Evolutionary conservation across 2,329 filamentous ascomycete species (phyloP), one percentile per base, ranked within the genome.

Genomic region (Dactylella cylindrospora): DNA sequence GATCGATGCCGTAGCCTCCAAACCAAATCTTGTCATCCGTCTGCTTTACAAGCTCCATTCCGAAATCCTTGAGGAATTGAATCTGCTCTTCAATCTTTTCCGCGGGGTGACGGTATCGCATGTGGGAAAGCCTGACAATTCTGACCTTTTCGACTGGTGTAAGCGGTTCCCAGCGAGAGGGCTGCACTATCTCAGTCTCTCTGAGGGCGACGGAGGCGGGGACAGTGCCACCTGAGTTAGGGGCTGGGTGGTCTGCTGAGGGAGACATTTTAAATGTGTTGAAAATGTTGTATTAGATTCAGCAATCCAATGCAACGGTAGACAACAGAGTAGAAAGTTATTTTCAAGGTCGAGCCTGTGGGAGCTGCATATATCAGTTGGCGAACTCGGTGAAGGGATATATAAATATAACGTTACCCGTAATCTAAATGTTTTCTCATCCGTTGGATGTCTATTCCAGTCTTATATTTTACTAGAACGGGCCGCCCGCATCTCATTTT

Each of bases 101-200:
- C 55, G 69, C 44, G 74, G 77, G 75, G 64, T 80, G 78, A 57
- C 79, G 77, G 66, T 80, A 80, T 1, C 77, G 73, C 77, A 80
- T 79, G 59, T 80, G 78, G 1, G 73, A 73, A 3, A 79, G 61
- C 53, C 76, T 76, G 5, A 72, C 74, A 15, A 80, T 68, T 53
- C 74, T 73, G 65, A 80, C 73, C 60, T 79, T 77, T 23, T 73
- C 70, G 39, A 31, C 7, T 12, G 15, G 10, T 10, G 32, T 8
- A 3, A 10, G 20, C 2, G 19, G 31, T 20, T 13, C 19, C 44
- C 43, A 62, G 10, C 57, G 57, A 5, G n/a, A 40, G 1, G 49
- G 19, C 1, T 41, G 22, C 6, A 62, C 57, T 5, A 44, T 36
- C 19, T 54, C 57, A 10, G 50, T 25, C n/a, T 39, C 44, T 13